Conservation (phyloP, 106 monocot species). For the Dendrobium huoshanense region DNA sequence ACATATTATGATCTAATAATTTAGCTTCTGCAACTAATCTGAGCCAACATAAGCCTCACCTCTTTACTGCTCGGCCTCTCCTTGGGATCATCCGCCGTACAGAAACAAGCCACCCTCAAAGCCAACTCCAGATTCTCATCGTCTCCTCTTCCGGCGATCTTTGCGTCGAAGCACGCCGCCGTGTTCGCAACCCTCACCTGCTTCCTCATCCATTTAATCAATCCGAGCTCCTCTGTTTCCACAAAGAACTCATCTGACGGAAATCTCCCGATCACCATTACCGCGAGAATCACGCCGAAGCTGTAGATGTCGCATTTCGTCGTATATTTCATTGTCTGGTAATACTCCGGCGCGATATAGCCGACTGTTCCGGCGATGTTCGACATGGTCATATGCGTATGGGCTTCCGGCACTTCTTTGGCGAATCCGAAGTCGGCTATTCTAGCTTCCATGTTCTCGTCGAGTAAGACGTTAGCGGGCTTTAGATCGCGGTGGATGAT, state of each 20-base stretch:
- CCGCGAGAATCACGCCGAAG: slow-evolving; percentile 69
- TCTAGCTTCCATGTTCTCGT: slow-evolving; percentile 55
- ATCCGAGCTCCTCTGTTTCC: slow-evolving; percentile 27
- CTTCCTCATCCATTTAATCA: slow-evolving; percentile 61
- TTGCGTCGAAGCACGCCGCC: slow-evolving; percentile 31
- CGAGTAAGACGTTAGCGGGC: slow-evolving; percentile 71
- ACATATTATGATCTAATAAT: too few relatives aligned
- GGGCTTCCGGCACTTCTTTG: slow-evolving; percentile 48
- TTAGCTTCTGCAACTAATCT: slow-evolving; percentile 7
- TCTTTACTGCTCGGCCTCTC: slow-evolving; percentile 72
- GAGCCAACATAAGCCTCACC: slow-evolving; percentile 41
- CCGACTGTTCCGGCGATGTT: slow-evolving; percentile 65
- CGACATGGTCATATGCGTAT: slow-evolving; percentile 54
- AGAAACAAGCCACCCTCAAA: slow-evolving; percentile 64
- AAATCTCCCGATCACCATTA: slow-evolving; percentile 50
- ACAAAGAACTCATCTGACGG: slow-evolving; percentile 63
- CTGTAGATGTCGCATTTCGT: slow-evolving; percentile 69
- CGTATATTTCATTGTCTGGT: slow-evolving; percentile 60
- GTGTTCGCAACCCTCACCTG: slow-evolving; percentile 9
- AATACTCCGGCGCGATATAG: slow-evolving; percentile 86
- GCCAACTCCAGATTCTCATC: slow-evolving; percentile 50
- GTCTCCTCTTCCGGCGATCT: slow-evolving; percentile 25
- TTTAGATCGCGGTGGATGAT: slow-evolving; percentile 79
- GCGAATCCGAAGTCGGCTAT: slow-evolving; percentile 76
- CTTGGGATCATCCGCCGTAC: slow-evolving; percentile 49